Percentiles rank a stretch among this genome's conserved stretches.
Evolutionary conservation across 441 rosid species (phyloP).

Genomic region (Manihot esculenta): DNA sequence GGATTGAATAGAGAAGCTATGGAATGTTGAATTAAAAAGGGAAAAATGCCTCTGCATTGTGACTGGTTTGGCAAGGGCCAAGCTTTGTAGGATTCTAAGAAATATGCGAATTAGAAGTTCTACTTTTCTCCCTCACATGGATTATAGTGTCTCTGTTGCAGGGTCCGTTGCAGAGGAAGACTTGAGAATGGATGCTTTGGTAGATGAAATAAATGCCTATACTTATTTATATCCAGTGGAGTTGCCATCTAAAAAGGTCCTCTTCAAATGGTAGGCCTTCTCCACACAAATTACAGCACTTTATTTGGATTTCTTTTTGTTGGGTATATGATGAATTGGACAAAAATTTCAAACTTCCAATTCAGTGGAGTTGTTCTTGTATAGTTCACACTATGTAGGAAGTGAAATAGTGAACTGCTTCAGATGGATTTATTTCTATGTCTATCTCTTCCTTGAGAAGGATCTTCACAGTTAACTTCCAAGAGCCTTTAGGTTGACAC

Average conservation of each 20-base stretch:
- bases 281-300: background rate
- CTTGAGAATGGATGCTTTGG: constrained; percentile 47
- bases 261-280: constrained; percentile 67
- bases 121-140: background rate
- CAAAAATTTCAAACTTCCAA: background rate
- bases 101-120: background rate
- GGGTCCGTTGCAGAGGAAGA: constrained; percentile 57
- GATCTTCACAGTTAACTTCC: background rate
- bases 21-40: no score
- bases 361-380: background rate
- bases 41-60: background rate
- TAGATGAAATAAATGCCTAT: constrained; percentile 83
- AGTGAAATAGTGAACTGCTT: background rate
- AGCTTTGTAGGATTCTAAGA: background rate
- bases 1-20: no score
- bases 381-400: background rate
- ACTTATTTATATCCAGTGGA: constrained; percentile 68
- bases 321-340: background rate
- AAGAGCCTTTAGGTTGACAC: background rate
- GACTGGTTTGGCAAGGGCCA: background rate
- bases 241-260: constrained; percentile 57
- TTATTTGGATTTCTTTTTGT: background rate
- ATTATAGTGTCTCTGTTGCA: constrained; percentile 32
- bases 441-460: background rate
- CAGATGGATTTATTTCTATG: background rate